Conservation (phyloP, 1,284 basidiomycete species). For the Ceratobasidium sp. region DNA sequence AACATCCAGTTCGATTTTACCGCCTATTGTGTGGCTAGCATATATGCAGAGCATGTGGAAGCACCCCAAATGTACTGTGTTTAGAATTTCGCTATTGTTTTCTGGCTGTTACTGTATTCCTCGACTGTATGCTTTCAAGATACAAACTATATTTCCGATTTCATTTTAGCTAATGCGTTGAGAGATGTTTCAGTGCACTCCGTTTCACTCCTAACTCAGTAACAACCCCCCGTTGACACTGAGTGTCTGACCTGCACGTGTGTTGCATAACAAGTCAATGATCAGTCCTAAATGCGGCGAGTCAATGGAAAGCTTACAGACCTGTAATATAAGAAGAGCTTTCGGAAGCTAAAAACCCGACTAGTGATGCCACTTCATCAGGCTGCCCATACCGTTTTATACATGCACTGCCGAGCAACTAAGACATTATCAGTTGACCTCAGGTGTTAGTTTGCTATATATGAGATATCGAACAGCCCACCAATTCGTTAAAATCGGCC, state of each 20-base stretch:
- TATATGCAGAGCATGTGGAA: too few species aligned
- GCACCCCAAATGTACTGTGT: too few species aligned
- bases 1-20: too few species aligned
- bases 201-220: not conserved
- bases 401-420: not conserved
- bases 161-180: too few species aligned
- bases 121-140: too few species aligned
- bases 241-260: not conserved
- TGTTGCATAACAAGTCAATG: not conserved
- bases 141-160: too few species aligned
- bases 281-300: not conserved
- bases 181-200: too few species aligned
- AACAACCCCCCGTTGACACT: not conserved
- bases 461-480: too few species aligned
- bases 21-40: too few species aligned
- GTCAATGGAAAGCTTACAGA: not conserved
- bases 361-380: slow-evolving; percentile 36
- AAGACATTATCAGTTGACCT: not conserved
- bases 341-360: slow-evolving; percentile 47
- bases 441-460: slow-evolving; percentile 22
- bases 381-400: slow-evolving; percentile 46
- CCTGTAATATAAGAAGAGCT: slow-evolving; percentile 48
- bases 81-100: too few species aligned
- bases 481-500: too few species aligned
- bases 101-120: too few species aligned